Evolutionary conservation across 352 stramenopile genomes (phyloP), one percentile per base, ranked within the genome.

Genomic region (Pythium insidiosum): DNA sequence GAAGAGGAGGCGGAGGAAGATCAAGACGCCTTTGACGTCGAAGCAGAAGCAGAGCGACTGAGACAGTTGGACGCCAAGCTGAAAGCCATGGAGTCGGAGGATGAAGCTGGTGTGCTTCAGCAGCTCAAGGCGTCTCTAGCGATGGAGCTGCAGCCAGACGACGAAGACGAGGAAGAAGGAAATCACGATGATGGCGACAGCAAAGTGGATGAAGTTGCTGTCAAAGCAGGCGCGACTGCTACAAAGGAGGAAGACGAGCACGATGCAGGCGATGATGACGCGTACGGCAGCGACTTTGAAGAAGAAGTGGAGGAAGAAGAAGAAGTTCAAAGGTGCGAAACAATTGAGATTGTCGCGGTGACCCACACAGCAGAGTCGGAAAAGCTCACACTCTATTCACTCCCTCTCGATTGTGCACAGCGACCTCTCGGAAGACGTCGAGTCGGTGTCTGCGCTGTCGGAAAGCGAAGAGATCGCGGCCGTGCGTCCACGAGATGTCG

Each of bases 281-380:
- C 69, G 25, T 93, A 93, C 38, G 77, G 75, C 6, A 89, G 75
- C 40, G 77, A 93, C 41, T 93, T 93, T 54, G 77, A 93, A 43
- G 74, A 88, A 43, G 53, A 58, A 18, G 43, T 61, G 11, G 53
- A 61, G 13, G 53, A 61, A 20, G 45, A 51, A 44, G 73, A 88
- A 48, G 76, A 88, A 46, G 73, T 89, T 39, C 58, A 56, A 19
- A 92, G 75, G 78, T 90, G 64, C 18, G 41, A n/a, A n/a, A n/a
- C n/a, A n/a, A 43, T 10, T 15, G 16, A 1, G 30, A 1, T 31
- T 24, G 22, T 19, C 13, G 6, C 6, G 15, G 12, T 37, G 4
- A 47, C 16, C 24, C 9, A 19, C 24, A 16, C 3, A 10, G 4
- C 20, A 4, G 16, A 47, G 13, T n/a, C n/a, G n/a, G n/a, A n/a